Percentiles rank a stretch among this genome's conserved stretches.
phyloP scores from a whole-genome alignment of 176 grass and related monocot species.

The Aechmea fasciata region DNA sequence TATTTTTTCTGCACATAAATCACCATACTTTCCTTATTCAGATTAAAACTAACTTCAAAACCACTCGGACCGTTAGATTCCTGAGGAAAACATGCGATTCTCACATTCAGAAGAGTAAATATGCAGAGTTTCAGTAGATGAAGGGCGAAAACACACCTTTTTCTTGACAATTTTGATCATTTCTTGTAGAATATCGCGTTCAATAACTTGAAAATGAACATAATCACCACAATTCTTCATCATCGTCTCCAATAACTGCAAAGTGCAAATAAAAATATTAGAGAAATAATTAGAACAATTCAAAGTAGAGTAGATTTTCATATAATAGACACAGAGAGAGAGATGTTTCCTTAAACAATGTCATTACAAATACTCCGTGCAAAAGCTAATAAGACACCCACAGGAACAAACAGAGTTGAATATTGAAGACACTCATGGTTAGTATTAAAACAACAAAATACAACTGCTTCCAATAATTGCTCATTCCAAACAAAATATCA shows the following conservation, averaged over 20 bases:
- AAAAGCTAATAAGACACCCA: too few species aligned
- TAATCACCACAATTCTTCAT: conserved; percentile 80
- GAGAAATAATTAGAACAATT: not conserved
- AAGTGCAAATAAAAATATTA: not conserved
- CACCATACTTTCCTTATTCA: not conserved
- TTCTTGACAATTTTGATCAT: conserved; percentile 80
- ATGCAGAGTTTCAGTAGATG: not conserved
- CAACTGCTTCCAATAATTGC: too few species aligned
- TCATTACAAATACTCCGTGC: too few species aligned
- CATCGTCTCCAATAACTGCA: conserved; percentile 70
- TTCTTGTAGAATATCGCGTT: conserved; percentile 69
- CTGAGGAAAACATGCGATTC: not conserved
- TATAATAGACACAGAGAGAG: not conserved
- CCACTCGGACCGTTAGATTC: not conserved
- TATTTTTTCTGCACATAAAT: not conserved
- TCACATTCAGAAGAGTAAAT: not conserved
- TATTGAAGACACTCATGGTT: too few species aligned
- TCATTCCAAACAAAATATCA: too few species aligned
- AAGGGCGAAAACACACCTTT: conserved; percentile 29
- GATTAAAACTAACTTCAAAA: not conserved
- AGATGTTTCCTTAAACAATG: not conserved
- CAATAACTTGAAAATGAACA: conserved; percentile 64
- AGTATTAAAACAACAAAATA: too few species aligned
- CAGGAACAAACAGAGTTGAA: too few species aligned
- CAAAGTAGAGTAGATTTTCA: not conserved